Evolutionary conservation across 768 basidiomycete species (phyloP).

Genomic region (Nidula microcarpa): DNA sequence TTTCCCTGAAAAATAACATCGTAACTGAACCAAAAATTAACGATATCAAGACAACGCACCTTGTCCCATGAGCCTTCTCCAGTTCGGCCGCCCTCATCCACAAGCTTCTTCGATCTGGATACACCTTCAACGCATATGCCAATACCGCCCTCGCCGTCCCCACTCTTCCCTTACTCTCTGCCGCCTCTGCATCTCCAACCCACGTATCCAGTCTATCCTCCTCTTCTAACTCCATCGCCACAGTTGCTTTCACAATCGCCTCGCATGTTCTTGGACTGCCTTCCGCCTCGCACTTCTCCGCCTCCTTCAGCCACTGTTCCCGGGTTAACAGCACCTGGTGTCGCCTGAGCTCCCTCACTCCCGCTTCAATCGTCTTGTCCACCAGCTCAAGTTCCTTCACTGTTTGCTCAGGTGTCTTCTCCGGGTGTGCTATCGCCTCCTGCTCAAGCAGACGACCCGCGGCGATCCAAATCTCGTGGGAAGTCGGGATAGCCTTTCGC

Average conservation of each 20-base stretch:
- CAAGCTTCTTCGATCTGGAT: conserved; percentile 78
- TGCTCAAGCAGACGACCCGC: conserved; percentile 92
- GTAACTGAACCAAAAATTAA: background rate
- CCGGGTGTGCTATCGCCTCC: conserved; percentile 40
- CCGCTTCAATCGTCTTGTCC: conserved; percentile 86
- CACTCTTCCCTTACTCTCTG: conserved; percentile 68
- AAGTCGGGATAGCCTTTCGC: conserved; percentile 89
- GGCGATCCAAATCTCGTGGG: conserved; percentile 99
- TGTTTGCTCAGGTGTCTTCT: conserved; percentile 47
- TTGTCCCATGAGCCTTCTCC: conserved; percentile 86
- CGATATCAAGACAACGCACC: conserved; percentile 31
- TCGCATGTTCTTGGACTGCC: conserved; percentile 85
- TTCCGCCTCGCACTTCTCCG: conserved; percentile 85
- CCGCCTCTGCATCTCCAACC: conserved; percentile 87
- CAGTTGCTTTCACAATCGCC: conserved; percentile 92
- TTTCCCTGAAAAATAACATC: conserved; percentile 46
- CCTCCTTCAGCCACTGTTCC: conserved; percentile 97
- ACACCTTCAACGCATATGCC: conserved; percentile 88
- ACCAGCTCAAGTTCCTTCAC: conserved; percentile 69
- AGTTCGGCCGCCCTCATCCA: conserved; percentile 93
- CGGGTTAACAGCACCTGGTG: conserved; percentile 84
- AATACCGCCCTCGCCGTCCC: conserved; percentile 86
- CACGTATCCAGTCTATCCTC: conserved; percentile 89
- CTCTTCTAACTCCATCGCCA: conserved; percentile 93
- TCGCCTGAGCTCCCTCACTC: conserved; percentile 71